Evolutionary conservation across 352 stramenopile genomes (phyloP).

Genomic region (Halophytophthora polymorphica): DNA sequence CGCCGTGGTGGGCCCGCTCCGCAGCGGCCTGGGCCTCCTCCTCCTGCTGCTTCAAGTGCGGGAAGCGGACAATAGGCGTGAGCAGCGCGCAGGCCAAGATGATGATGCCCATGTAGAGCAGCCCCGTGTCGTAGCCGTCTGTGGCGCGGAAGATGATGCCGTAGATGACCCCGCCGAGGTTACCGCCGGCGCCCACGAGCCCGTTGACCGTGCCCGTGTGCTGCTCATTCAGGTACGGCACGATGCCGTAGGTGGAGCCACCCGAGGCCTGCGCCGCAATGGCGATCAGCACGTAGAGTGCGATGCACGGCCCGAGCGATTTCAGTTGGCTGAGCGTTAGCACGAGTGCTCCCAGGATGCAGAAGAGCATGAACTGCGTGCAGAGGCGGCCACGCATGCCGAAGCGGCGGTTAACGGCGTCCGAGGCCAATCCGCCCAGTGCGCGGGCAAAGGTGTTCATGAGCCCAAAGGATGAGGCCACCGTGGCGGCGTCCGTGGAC

Average conservation of each 20-base stretch:
- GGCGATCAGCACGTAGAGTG: constrained; percentile 90
- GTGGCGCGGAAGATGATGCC: constrained; percentile 64
- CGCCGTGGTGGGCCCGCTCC: not conserved
- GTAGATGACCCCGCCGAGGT: constrained; percentile 68
- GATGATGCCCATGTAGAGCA: constrained; percentile 63
- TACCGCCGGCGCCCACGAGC: constrained; percentile 61
- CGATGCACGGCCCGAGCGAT: constrained; percentile 66
- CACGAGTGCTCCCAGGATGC: constrained; percentile 74
- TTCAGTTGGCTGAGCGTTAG: constrained; percentile 85
- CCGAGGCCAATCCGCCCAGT: constrained; percentile 82
- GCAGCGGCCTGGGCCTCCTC: constrained; percentile 6
- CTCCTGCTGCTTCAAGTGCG: constrained; percentile 33
- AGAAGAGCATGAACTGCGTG: constrained; percentile 81
- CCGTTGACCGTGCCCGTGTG: constrained; percentile 67
- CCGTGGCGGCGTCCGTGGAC: constrained; percentile 67
- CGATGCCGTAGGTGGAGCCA: constrained; percentile 64
- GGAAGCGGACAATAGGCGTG: constrained; percentile 38
- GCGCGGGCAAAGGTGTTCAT: constrained; percentile 94
- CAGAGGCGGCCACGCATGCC: constrained; percentile 88
- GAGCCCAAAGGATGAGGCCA: constrained; percentile 92
- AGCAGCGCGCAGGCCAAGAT: constrained; percentile 49
- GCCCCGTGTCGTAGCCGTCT: constrained; percentile 25
- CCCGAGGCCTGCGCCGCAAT: constrained; percentile 87
- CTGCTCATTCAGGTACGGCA: constrained; percentile 68
- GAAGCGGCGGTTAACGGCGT: constrained; percentile 78